phyloP scores from a whole-genome alignment of 2,329 filamentous ascomycete genomes.

The Nothophaeocryptopus gaeumannii region DNA sequence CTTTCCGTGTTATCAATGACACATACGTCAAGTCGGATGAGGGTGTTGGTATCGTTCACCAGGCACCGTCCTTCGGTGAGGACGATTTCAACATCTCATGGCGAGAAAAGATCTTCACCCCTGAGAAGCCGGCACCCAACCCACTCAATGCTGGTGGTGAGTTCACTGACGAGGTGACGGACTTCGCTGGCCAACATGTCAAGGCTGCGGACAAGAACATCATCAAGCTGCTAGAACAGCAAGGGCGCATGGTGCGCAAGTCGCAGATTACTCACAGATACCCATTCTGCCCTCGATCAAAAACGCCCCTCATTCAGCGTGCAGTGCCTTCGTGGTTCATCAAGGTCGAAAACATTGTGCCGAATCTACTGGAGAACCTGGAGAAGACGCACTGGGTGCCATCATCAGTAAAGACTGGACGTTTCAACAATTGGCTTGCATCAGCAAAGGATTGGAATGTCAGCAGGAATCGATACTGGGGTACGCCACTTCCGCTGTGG shows the following conservation, averaged over 20 bases:
- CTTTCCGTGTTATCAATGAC: slow-evolving; percentile 78
- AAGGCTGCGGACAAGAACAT: slow-evolving; percentile 92
- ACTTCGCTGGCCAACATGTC: slow-evolving; percentile 84
- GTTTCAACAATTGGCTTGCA: slow-evolving; percentile 86
- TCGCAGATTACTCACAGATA: slow-evolving; percentile 88
- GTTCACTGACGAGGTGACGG: slow-evolving; percentile 72
- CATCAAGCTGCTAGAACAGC: slow-evolving; percentile 79
- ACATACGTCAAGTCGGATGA: slow-evolving; percentile 85
- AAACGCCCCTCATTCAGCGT: slow-evolving; percentile 88
- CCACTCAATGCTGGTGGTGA: slow-evolving; percentile 81
- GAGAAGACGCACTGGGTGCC: slow-evolving; percentile 91
- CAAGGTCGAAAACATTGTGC: slow-evolving; percentile 77
- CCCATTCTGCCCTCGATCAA: slow-evolving; percentile 91
- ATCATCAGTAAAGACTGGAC: slow-evolving; percentile 81
- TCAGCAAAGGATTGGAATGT: slow-evolving; percentile 96
- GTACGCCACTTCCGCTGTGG: slow-evolving; percentile 89
- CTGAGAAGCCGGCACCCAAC: slow-evolving; percentile 77
- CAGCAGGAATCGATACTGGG: slow-evolving; percentile 91
- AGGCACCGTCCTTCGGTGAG: slow-evolving; percentile 89
- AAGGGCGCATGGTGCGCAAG: slow-evolving; percentile 75
- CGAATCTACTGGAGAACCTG: slow-evolving; percentile 86
- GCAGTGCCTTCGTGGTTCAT: slow-evolving; percentile 96
- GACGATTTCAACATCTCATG: slow-evolving; percentile 88
- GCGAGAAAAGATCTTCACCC: slow-evolving; percentile 71
- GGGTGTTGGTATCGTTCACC: slow-evolving; percentile 91